Conservation (phyloP, 139 green algal genomes). For the Penium margaritaceum region DNA sequence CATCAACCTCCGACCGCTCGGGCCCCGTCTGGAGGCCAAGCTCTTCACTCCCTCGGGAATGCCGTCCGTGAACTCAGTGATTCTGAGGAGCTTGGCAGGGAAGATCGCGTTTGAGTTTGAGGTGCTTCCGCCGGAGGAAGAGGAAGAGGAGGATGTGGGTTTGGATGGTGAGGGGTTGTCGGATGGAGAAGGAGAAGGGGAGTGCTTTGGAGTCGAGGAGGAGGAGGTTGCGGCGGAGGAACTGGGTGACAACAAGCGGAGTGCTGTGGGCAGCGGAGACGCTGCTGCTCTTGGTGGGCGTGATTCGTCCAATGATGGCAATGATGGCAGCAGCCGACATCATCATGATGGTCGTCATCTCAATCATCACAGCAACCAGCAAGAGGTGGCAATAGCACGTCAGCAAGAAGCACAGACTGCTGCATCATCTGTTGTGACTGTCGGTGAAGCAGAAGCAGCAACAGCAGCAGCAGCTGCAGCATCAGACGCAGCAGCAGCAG, state of each 20-base stretch:
- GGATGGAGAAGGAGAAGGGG: slow-evolving; percentile 9
- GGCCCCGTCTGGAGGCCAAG: background rate
- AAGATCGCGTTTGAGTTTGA: slow-evolving; percentile 12
- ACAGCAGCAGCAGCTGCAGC: background rate
- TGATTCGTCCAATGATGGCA: too few species aligned
- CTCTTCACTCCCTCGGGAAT: slow-evolving; percentile 24
- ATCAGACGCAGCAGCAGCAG: background rate
- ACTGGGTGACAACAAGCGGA: background rate
- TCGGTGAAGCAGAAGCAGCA: background rate
- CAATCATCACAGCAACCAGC: too few species aligned
- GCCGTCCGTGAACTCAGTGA: slow-evolving; percentile 6
- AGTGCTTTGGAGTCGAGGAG: slow-evolving; percentile 1
- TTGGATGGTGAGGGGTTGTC: background rate
- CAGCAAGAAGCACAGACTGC: too few species aligned
- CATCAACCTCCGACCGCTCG: slow-evolving; percentile 27
- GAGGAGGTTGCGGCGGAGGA: background rate
- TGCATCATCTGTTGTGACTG: background rate
- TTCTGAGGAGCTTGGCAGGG: slow-evolving; percentile 24
- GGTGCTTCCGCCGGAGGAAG: background rate
- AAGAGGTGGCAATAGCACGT: too few species aligned
- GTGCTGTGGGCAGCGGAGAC: background rate
- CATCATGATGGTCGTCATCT: too few species aligned
- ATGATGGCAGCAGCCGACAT: too few species aligned
- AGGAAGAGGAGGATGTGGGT: slow-evolving; percentile 1
- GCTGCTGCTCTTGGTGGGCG: too few species aligned